Conservation (phyloP, 2,329 filamentous ascomycete genomes). For the Aaosphaeria arxii region DNA sequence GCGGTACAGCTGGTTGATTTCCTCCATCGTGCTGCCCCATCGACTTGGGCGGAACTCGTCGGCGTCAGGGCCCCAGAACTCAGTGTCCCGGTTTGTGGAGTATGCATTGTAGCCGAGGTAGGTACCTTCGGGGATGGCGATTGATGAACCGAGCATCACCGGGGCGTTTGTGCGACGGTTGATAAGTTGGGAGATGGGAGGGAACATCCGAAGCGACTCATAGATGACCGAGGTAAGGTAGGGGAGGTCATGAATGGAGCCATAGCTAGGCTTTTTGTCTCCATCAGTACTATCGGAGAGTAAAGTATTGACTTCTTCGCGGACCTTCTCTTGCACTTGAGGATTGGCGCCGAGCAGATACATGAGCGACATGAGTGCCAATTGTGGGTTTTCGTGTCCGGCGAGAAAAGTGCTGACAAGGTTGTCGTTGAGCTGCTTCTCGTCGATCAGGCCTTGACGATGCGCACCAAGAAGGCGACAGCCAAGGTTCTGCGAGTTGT, state of each 20-base stretch:
- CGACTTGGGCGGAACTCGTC: constrained; percentile 40
- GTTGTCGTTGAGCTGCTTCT: constrained; percentile 25
- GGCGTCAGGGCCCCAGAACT: constrained; percentile 24
- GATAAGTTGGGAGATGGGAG: constrained; percentile 50
- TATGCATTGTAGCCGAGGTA: constrained; percentile 29
- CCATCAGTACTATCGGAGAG: constrained; percentile 12
- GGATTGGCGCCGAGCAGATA: constrained; percentile 19
- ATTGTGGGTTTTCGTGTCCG: constrained; percentile 25
- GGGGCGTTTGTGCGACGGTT: constrained; percentile 40
- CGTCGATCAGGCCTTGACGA: constrained; percentile 15
- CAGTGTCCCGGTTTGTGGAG: constrained; percentile 20
- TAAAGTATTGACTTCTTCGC: constrained; percentile 15
- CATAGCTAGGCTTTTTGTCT: constrained; percentile 16
- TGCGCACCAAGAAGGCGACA: constrained; percentile 20
- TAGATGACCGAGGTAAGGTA: constrained; percentile 45
- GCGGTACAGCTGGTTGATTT: constrained; percentile 36
- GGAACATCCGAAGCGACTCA: constrained; percentile 49
- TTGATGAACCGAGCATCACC: constrained; percentile 17
- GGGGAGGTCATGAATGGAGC: constrained; percentile 36
- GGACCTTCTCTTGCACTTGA: constrained; percentile 15
- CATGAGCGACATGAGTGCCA: constrained; percentile 22
- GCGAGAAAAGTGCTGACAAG: constrained; percentile 24
- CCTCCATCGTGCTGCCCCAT: constrained; percentile 37
- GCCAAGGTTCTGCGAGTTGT: constrained; percentile 14
- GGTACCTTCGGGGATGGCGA: constrained; percentile 16